Evolutionary conservation across 257 asterid genomes (phyloP).

Genomic region (Solanum tarapatanum): DNA sequence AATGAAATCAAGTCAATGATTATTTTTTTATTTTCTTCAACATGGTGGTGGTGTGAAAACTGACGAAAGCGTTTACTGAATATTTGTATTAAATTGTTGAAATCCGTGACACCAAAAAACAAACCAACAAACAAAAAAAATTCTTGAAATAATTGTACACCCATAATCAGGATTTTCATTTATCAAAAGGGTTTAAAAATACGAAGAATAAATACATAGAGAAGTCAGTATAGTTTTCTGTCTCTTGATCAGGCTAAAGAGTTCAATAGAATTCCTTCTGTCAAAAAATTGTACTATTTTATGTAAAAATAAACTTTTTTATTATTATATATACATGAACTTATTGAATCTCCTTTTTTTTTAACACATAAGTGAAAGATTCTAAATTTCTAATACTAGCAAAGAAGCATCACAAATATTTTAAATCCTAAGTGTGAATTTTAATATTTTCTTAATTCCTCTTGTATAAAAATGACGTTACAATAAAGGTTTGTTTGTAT

Average conservation of each 20-base stretch:
- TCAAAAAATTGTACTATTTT: neutral
- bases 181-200: neutral
- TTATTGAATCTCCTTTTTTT: neutral
- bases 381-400: neutral
- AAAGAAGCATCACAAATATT: neutral
- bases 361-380: neutral
- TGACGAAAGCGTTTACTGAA: neutral
- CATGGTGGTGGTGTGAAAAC: neutral
- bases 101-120: neutral
- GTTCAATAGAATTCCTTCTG: neutral
- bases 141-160: neutral
- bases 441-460: neutral
- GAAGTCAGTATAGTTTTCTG: too few species aligned
- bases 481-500: neutral
- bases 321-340: neutral
- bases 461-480: neutral
- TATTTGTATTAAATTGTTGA: neutral
- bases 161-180: too few species aligned
- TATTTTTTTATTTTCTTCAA: neutral
- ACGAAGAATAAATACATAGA: too few species aligned
- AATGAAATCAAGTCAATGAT: neutral
- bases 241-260: neutral
- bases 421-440: neutral
- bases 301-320: too few species aligned
- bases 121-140: too few species aligned